Evolutionary conservation across 1,284 basidiomycete genomes (phyloP).

Genomic region (Calocybe gambosa): DNA sequence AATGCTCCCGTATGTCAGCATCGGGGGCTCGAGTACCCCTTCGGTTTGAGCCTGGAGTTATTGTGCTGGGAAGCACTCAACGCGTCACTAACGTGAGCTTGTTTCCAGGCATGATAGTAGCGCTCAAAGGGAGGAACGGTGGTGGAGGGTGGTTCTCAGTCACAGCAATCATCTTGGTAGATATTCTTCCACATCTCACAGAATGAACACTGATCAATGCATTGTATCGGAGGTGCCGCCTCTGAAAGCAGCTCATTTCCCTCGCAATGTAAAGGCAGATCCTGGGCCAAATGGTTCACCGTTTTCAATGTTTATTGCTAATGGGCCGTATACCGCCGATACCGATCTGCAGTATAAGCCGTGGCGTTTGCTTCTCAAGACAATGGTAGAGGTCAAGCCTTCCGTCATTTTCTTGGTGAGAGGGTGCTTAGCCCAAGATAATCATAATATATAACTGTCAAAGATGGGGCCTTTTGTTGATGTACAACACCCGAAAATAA

Average conservation of each 20-base stretch:
- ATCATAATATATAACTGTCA: slow-evolving; percentile 5
- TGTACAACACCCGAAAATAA: slow-evolving; percentile 65
- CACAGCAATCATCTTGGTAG: slow-evolving; percentile 72
- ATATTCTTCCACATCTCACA: slow-evolving; percentile 15
- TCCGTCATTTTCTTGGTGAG: slow-evolving; percentile 76
- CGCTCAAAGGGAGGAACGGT: slow-evolving; percentile 87
- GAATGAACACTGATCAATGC: background rate
- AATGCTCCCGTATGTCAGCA: slow-evolving; percentile 76
- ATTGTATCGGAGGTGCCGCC: slow-evolving; percentile 47
- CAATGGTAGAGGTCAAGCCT: slow-evolving; percentile 58
- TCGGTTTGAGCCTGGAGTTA: slow-evolving; percentile 61
- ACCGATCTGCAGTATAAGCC: slow-evolving; percentile 72
- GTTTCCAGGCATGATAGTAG: slow-evolving; percentile 88
- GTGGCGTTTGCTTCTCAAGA: slow-evolving; percentile 55
- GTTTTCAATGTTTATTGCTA: slow-evolving; percentile 65
- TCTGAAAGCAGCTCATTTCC: slow-evolving; percentile 32
- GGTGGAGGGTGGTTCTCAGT: slow-evolving; percentile 85
- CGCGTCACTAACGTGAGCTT: slow-evolving; percentile 69
- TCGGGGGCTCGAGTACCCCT: slow-evolving; percentile 68
- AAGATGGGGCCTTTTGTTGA: slow-evolving; percentile 92
- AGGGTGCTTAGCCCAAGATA: slow-evolving; percentile 7
- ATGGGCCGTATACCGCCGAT: slow-evolving; percentile 81
- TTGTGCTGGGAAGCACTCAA: slow-evolving; percentile 58
- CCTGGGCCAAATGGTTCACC: slow-evolving; percentile 30
- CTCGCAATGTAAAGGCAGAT: slow-evolving; percentile 27